Evolutionary conservation across 2,329 filamentous ascomycete species (phyloP), one percentile per base, ranked within the genome.

Genomic region (Aspergillus thermomutatus): DNA sequence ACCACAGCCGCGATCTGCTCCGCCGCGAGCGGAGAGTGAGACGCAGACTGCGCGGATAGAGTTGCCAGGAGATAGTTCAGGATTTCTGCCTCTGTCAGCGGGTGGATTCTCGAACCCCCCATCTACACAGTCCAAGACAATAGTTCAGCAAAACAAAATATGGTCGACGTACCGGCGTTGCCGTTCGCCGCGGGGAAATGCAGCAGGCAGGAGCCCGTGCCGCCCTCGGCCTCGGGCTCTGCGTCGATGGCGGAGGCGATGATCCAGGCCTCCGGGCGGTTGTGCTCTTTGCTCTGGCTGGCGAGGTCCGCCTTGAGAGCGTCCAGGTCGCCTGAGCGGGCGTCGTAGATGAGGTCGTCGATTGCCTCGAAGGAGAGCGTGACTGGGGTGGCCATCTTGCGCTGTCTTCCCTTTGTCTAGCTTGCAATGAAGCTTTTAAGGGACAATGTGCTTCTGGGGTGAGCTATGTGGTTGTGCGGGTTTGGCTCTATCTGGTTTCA

Each of bases 131-230:
- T 45, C 28, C 27, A n/a, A n/a, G n/a, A n/a, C n/a, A n/a, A n/a
- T n/a, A n/a, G n/a, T n/a, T n/a, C n/a, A n/a, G n/a, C n/a, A n/a
- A n/a, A n/a, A n/a, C n/a, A n/a, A n/a, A n/a, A n/a, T n/a, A n/a
- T n/a, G n/a, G n/a, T n/a, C n/a, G n/a, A n/a, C 79, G 66, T 82
- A 92, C 91, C 89, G 59, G 84, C 69, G 70, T 96, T 88, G 1
- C 93, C 93, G 71, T 99, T 99, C 26, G 91, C 94, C 25, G 91
- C 87, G 7, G 92, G 91, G 85, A 95, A 97, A 76, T 99, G 94
- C 69, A 97, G 75, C 49, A 86, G 66, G 57, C 75, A 77, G 4
- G 71, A 73, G 0, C 75, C 75, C 3, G 75, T 76, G 8, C 77
- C 77, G 6, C 76, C 80, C 53, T 88, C 89, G 61, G 92, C 95